phyloP scores from a whole-genome alignment of 441 rosid species.

The Lepidium campestre region DNA sequence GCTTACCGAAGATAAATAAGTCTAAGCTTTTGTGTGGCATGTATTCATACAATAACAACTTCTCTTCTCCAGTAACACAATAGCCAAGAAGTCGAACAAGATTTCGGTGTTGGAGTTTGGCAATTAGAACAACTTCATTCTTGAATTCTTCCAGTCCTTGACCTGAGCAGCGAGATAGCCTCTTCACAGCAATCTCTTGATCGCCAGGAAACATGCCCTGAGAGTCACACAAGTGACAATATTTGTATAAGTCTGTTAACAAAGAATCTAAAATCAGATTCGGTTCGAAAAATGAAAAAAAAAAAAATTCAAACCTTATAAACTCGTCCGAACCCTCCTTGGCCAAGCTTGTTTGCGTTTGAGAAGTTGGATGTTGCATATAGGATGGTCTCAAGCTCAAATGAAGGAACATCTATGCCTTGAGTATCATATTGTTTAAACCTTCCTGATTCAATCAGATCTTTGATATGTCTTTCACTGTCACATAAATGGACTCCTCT shows the following conservation, averaged over 20 bases:
- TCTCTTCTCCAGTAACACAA: conserved; percentile 45
- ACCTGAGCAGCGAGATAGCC: conserved; percentile 46
- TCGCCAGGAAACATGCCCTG: conserved; percentile 56
- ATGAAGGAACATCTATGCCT: conserved; percentile 46
- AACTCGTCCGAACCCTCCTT: conserved; percentile 64
- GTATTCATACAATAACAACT: conserved; percentile 47
- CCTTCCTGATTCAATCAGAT: conserved; percentile 34
- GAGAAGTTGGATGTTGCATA: conserved; percentile 52
- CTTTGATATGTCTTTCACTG: conserved; percentile 40
- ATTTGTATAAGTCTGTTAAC: not conserved
- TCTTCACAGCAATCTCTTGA: conserved; percentile 53
- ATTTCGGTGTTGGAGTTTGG: conserved; percentile 62
- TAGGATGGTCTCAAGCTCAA: conserved; percentile 42
- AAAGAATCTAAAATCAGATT: not conserved
- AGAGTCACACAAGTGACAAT: not conserved
- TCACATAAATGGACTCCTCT: conserved; percentile 33
- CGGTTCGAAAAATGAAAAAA: not conserved
- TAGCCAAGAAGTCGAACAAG: conserved; percentile 60
- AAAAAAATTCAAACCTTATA: conserved; percentile 34
- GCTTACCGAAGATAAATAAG: conserved; percentile 46
- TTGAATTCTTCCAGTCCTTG: conserved; percentile 65
- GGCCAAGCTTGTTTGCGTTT: conserved; percentile 46
- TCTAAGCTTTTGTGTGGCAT: conserved; percentile 59
- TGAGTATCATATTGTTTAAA: conserved; percentile 42
- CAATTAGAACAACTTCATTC: conserved; percentile 60